Evolutionary conservation across 306 rosid genomes (phyloP).

Genomic region (Canavalia gladiata): DNA sequence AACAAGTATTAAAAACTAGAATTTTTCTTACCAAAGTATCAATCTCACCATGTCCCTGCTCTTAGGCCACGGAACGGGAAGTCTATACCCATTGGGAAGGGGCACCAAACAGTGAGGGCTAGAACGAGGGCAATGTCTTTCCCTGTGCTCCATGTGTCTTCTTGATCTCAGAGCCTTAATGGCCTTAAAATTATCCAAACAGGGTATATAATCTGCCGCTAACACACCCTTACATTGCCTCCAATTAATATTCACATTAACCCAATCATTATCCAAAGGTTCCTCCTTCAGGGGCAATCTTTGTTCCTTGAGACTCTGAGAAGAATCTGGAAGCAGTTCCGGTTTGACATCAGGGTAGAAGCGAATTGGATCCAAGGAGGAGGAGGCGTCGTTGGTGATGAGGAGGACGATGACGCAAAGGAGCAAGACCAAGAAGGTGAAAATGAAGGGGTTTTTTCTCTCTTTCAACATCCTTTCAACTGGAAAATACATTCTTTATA

Average conservation of each 20-base stretch:
- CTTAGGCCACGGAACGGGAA: slow-evolving; percentile 82
- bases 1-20: slow-evolving; percentile 35
- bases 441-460: slow-evolving; percentile 62
- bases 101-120: slow-evolving; percentile 70
- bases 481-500: slow-evolving; percentile 59
- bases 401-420: slow-evolving; percentile 58
- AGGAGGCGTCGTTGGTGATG: slow-evolving; percentile 50
- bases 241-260: slow-evolving; percentile 53
- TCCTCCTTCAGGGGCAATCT: slow-evolving; percentile 29
- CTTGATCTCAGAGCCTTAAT: slow-evolving; percentile 72
- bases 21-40: slow-evolving; percentile 68
- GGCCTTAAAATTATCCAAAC: slow-evolving; percentile 74
- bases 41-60: slow-evolving; percentile 99
- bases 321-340: too few species aligned
- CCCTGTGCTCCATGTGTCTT: slow-evolving; percentile 90
- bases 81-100: slow-evolving; percentile 69
- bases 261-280: background rate
- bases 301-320: slow-evolving; percentile 7
- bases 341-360: slow-evolving; percentile 47
- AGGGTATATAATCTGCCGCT: slow-evolving; percentile 71
- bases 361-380: slow-evolving; percentile 48
- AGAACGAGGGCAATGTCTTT: slow-evolving; percentile 77
- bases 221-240: slow-evolving; percentile 60
- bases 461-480: slow-evolving; percentile 52
- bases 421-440: slow-evolving; percentile 58